Base-by-base conservation (phyloP, 306 rosid species). In the Crataegus laevigata region DNA sequence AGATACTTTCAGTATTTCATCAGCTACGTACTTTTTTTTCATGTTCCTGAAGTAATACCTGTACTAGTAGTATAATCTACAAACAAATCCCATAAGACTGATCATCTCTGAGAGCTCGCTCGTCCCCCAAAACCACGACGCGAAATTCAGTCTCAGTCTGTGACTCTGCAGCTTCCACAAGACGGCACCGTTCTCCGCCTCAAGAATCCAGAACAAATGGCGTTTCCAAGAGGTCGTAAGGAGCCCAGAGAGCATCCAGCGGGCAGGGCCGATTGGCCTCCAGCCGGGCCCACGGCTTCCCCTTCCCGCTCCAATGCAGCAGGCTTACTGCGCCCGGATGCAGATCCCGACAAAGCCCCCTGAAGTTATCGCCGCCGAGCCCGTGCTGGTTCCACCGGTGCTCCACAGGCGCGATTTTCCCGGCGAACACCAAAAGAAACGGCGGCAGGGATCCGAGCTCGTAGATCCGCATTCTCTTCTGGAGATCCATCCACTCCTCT, bases 231-330 rank as follows among this genome's bases (percentile, higher is more conserved):
- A 93, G 86, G 87, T 93, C 97, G 54, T 93, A 93, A 43, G 98
- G 98, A 22, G 92, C 96, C 98, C 98, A 93, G 6, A 93, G 93
- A 1, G 98, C 92, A 68, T 93, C 98, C 80, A 93, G 73, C 5
- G 98, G 97, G 29, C 98, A 93, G 0, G 96, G 96, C 60, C 97
- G 81, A 58, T 85, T 93, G 5, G 98, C 96, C 47, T 91, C 98
- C 50, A 93, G 84, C 10, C 98, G 74, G 10, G 82, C 98, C 98
- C 98, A 93, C 0, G 98, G 98, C 75, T 93, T 93, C 4, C 97
- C 98, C 82, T 93, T 93, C 6, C 97, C 98, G 66, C 98, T 93
- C 98, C 98, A 93, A 87, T 93, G 98, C 84, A 93, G 76, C 25
- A 93, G 75, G 66, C 98, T 93, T 8, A 88, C 98, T 0, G 98